These are phyloP conservation scores for Calonectria multiphialidica DNA, from an alignment of 2,329 filamentous ascomycete species.

Conservation along the genomic window DNA sequence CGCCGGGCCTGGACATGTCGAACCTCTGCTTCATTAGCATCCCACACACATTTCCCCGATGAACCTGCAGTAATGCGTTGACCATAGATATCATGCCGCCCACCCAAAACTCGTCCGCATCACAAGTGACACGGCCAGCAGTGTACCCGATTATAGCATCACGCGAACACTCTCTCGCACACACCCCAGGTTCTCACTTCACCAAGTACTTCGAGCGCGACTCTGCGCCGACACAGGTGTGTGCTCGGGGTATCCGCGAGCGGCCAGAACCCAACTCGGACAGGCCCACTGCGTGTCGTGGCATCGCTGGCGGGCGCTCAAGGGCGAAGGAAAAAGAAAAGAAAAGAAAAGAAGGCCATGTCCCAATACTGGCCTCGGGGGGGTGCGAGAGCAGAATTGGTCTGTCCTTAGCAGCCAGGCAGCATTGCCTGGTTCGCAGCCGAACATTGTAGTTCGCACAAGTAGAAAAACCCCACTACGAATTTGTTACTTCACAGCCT, in stretches of 20 bases:
- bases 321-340: background rate
- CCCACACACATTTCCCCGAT: background rate
- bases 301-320: background rate
- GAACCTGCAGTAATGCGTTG: background rate
- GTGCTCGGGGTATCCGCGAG: background rate
- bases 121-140: background rate
- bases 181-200: background rate
- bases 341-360: background rate
- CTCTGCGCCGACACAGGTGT: background rate
- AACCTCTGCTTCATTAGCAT: background rate
- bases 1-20: background rate
- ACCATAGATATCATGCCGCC: background rate
- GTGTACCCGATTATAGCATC: background rate
- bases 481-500: background rate
- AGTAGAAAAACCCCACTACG: background rate
- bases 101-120: background rate
- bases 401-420: background rate
- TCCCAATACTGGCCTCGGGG: background rate
- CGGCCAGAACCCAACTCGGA: background rate
- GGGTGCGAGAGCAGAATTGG: background rate
- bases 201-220: background rate
- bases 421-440: background rate
- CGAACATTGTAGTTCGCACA: background rate
- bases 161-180: background rate
- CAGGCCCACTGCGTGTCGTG: background rate